Conservation (phyloP, 352 stramenopile genomes). For the Phytophthora ramorum region DNA sequence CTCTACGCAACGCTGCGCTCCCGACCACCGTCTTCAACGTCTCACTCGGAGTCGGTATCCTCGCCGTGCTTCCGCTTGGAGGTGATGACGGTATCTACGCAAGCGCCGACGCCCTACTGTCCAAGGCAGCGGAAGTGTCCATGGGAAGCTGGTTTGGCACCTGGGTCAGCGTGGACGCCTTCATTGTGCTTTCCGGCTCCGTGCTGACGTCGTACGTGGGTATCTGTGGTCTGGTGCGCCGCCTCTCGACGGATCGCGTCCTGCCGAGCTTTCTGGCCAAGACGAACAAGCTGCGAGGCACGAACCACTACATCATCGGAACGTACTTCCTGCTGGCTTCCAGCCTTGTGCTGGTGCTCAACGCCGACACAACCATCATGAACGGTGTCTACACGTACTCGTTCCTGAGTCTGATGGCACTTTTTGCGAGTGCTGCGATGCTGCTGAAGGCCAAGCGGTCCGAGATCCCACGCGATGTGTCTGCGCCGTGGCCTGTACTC, state of each 20-base stretch:
- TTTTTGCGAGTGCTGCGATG: slow-evolving; percentile 84
- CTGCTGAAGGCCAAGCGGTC: slow-evolving; percentile 85
- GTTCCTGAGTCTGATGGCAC: slow-evolving; percentile 82
- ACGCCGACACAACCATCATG: slow-evolving; percentile 70
- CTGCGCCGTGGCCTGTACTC: slow-evolving; percentile 47
- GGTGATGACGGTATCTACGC: slow-evolving; percentile 51
- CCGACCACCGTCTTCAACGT: too few species aligned
- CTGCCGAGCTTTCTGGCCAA: slow-evolving; percentile 54
- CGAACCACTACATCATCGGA: slow-evolving; percentile 81
- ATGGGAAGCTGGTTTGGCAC: slow-evolving; percentile 43
- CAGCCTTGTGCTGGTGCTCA: slow-evolving; percentile 67
- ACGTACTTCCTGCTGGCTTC: slow-evolving; percentile 68
- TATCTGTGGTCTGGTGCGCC: slow-evolving; percentile 73
- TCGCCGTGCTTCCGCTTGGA: slow-evolving; percentile 72
- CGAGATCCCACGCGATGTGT: slow-evolving; percentile 70
- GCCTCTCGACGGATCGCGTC: slow-evolving; percentile 77
- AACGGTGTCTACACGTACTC: slow-evolving; percentile 86
- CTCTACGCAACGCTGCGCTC: too few species aligned
- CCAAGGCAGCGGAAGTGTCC: slow-evolving; percentile 50
- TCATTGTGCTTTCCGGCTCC: slow-evolving; percentile 83
- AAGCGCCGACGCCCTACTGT: slow-evolving; percentile 64
- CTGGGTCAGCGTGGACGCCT: slow-evolving; percentile 79
- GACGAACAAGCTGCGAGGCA: slow-evolving; percentile 61
- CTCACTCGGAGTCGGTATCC: slow-evolving; percentile 60
- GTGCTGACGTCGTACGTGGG: slow-evolving; percentile 85